Evolutionary conservation across 768 basidiomycete genomes (phyloP).

Genomic region (Lactifluus volemus): DNA sequence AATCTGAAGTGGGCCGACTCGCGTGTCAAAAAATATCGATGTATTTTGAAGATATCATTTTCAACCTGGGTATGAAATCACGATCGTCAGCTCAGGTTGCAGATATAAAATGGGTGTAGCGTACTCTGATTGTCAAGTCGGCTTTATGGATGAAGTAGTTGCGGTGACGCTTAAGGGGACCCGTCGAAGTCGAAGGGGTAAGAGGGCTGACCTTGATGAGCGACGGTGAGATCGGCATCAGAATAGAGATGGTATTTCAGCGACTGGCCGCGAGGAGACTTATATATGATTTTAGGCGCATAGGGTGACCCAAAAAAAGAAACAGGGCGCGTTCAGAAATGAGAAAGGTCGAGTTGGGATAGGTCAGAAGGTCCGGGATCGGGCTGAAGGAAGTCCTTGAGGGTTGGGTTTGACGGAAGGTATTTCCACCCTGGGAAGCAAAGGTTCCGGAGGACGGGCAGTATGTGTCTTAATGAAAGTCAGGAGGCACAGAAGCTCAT

Average conservation of each 20-base stretch:
- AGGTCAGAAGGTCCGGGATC: neutral
- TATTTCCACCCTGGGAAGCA: slow-evolving; percentile 5
- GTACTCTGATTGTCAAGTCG: slow-evolving; percentile 3
- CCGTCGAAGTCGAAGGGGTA: neutral
- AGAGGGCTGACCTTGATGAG: neutral
- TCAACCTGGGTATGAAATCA: slow-evolving; percentile 21
- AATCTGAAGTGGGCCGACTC: slow-evolving; percentile 10
- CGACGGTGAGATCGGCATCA: neutral
- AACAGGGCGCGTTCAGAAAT: neutral
- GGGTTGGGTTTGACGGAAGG: slow-evolving; percentile 1
- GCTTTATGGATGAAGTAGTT: slow-evolving; percentile 7
- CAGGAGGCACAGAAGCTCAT: neutral
- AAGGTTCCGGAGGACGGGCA: neutral
- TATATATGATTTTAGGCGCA: slow-evolving; percentile 5
- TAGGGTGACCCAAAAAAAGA: neutral
- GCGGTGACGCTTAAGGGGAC: neutral
- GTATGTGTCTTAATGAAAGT: neutral
- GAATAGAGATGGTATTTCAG: neutral
- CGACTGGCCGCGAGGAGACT: neutral
- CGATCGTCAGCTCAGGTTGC: neutral
- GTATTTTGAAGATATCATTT: slow-evolving; percentile 3
- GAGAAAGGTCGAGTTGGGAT: neutral
- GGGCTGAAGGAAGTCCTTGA: neutral
- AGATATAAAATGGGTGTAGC: neutral
- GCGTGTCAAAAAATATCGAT: slow-evolving; percentile 6